phyloP scores from a whole-genome alignment of 495 filamentous ascomycete genomes.

The Penicillium pulvis region DNA sequence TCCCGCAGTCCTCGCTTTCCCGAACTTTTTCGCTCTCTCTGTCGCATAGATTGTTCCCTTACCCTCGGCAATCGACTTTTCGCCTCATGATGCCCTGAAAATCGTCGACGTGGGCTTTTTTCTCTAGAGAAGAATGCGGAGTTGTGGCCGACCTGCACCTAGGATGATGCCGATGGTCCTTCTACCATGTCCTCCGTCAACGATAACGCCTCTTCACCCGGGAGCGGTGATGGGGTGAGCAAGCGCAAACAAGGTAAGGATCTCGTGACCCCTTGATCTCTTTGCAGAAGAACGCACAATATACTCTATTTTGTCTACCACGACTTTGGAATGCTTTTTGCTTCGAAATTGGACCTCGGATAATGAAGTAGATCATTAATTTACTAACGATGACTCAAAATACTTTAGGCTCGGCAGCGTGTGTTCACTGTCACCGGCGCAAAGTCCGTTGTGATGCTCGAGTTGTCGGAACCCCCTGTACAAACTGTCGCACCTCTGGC shows the following conservation, averaged over 20 bases:
- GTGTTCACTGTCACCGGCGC: constrained; percentile 51
- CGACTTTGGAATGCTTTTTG: not conserved
- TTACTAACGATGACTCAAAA: constrained; percentile 26
- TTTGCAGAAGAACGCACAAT: not conserved
- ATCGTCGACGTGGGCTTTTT: constrained; percentile 4
- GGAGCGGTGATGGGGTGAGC: constrained; percentile 35
- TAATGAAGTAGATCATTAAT: constrained; percentile 3
- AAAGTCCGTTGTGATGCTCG: constrained; percentile 54
- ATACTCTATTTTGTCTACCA: not conserved
- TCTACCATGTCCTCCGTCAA: constrained; percentile 35
- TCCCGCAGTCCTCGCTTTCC: constrained; percentile 32
- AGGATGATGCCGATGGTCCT: constrained; percentile 35
- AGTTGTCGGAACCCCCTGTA: constrained; percentile 46
- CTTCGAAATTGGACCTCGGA: not conserved
- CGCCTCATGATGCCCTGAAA: constrained; percentile 28
- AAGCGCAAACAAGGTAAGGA: constrained; percentile 40
- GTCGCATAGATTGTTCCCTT: constrained; percentile 19
- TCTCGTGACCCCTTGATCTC: not conserved
- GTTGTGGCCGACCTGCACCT: constrained; percentile 26
- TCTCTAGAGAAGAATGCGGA: constrained; percentile 25
- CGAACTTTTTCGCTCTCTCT: constrained; percentile 30
- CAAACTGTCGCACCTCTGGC: constrained; percentile 48
- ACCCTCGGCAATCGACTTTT: constrained; percentile 25
- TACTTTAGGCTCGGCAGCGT: constrained; percentile 44
- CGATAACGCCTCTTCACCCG: constrained; percentile 33